Evolutionary conservation across 1,284 basidiomycete genomes (phyloP).

Genomic region (Coniferiporia weirii): DNA sequence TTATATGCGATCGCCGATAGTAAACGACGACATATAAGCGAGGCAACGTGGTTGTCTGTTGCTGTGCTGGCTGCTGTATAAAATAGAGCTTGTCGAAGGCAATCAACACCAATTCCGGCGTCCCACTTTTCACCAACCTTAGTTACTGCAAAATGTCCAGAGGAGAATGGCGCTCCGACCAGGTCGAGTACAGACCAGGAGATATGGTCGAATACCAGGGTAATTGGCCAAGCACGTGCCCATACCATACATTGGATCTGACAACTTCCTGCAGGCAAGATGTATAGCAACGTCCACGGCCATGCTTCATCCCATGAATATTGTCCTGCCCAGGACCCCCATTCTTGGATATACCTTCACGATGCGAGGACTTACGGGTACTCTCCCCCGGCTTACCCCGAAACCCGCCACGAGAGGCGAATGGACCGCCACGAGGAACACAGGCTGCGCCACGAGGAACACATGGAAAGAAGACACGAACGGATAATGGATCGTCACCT

Average conservation of each 20-base stretch:
- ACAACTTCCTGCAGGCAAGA: background rate
- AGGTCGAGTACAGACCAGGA: background rate
- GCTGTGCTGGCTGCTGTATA: no score
- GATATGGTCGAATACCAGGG: background rate
- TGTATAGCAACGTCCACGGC: background rate
- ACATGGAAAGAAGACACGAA: background rate
- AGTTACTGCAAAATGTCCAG: background rate
- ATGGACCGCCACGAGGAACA: background rate
- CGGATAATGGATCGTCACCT: background rate
- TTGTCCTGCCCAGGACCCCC: background rate
- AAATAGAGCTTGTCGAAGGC: no score
- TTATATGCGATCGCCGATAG: no score
- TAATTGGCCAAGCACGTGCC: background rate
- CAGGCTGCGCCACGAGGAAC: no score
- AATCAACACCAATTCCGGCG: no score
- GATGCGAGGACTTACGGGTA: background rate
- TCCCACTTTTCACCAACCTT: no score
- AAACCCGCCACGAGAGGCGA: background rate
- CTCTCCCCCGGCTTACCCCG: background rate
- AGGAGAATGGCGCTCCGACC: background rate
- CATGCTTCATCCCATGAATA: background rate
- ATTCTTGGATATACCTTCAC: background rate
- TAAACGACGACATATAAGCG: no score
- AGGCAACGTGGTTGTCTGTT: no score
- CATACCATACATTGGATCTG: background rate